Base-by-base conservation (phyloP, 257 asterid species). In the Prunella vulgaris region DNA sequence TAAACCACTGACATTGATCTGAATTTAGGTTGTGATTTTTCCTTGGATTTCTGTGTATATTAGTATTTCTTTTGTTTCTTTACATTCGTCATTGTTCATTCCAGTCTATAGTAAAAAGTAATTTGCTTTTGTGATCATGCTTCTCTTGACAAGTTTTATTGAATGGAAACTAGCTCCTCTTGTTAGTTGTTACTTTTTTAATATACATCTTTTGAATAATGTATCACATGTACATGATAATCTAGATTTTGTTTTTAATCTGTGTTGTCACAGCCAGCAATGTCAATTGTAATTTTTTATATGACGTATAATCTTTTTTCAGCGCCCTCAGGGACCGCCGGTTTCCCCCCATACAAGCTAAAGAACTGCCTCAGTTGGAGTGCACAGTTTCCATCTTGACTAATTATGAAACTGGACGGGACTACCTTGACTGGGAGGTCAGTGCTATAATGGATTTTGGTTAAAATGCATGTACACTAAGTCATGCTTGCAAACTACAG, bases 391-490 rank as follows among this genome's bases (percentile, higher is more conserved):
- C 97, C 62, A 73, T 91, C 70, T 86, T 94, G 72, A 82, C 90
- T 69, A 85, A 94, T 78, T 94, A 91, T 71, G 97, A 94, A 85
- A 78, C 70, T 77, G 97, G 77, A 63, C 83, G 62, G 54, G 84
- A 87, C 79, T 87, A 89, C 82, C 97, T 91, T 74, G 99, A 94
- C 73, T 94, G 97, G 99, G 99, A 90, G 99, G 99, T 91, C 73
- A 72, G 92, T 75, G 58, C 49, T 64, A 61, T 56, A 27, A 28
- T 65, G 49, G 68, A 33, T 44, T 71, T 74, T 1, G 42, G 69
- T 48, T 42, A 27, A 56, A 38, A 66, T 59, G 24, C 18, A 10
- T 35, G 27, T 46, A 1, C 28, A 25, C 28, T 67, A 1, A 27
- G 48, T n/a, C 33, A 5, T 64, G 72, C 57, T 54, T 17, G 61